Conservation (phyloP, 768 basidiomycete genomes). For the Kwoniella botswanensis region DNA sequence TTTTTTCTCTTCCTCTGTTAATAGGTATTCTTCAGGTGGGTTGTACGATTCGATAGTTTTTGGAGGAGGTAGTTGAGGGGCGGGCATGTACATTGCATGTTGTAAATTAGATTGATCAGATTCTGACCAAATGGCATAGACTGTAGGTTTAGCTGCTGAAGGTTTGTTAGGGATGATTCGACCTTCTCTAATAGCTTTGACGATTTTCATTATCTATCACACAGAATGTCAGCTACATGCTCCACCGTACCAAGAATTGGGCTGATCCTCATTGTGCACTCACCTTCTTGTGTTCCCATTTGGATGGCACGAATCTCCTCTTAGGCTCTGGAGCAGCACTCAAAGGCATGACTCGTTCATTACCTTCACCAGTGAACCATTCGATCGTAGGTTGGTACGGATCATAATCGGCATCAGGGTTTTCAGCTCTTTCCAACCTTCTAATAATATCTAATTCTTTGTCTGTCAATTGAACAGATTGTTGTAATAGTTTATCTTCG, state of each 20-base stretch:
- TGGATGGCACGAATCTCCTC: slow-evolving; percentile 92
- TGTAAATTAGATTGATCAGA: slow-evolving; percentile 67
- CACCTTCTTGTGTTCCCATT: slow-evolving; percentile 99
- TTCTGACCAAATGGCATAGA: slow-evolving; percentile 85
- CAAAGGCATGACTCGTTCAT: slow-evolving; percentile 92
- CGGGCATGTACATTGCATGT: slow-evolving; percentile 85
- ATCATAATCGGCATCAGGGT: slow-evolving; percentile 86
- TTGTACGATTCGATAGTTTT: slow-evolving; percentile 98
- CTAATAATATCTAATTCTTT: slow-evolving; percentile 96
- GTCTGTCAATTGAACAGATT: slow-evolving; percentile 80
- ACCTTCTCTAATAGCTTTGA: slow-evolving; percentile 95
- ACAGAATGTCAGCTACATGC: slow-evolving; percentile 83
- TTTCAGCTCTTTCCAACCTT: slow-evolving; percentile 85
- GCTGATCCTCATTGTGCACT: slow-evolving; percentile 13
- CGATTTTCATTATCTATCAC: slow-evolving; percentile 94
- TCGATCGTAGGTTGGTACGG: slow-evolving; percentile 92
- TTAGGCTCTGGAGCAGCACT: slow-evolving; percentile 93
- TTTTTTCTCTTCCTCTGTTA: slow-evolving; percentile 76
- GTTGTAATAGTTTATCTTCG: slow-evolving; percentile 84
- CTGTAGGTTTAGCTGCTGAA: slow-evolving; percentile 67
- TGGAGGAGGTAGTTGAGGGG: slow-evolving; percentile 86
- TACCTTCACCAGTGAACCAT: slow-evolving; percentile 96
- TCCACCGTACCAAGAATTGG: neutral
- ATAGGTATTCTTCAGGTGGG: slow-evolving; percentile 95
- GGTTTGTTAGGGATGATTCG: slow-evolving; percentile 90